Conservation (phyloP, 2,329 filamentous ascomycete genomes). For the Monilinia vaccinii-corymbosi region DNA sequence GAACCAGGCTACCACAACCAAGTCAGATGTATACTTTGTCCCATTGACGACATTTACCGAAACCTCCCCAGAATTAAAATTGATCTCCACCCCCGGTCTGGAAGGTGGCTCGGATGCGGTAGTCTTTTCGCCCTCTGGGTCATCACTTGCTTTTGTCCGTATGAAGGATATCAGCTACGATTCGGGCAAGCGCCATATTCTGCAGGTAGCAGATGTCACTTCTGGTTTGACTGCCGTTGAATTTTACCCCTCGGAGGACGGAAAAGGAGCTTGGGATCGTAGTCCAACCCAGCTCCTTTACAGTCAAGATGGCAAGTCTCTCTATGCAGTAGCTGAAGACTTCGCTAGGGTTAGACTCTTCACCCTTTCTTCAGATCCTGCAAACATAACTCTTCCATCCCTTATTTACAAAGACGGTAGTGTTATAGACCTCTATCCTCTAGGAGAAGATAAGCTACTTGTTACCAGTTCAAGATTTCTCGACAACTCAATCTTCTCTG, state of each 20-base stretch:
- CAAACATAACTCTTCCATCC: conserved; percentile 3
- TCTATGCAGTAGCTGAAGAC: conserved; percentile 65
- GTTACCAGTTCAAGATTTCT: conserved; percentile 56
- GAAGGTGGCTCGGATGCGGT: conserved; percentile 29
- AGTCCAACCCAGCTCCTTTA: conserved; percentile 36
- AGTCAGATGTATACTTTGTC: conserved; percentile 20
- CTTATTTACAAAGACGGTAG: conserved; percentile 5
- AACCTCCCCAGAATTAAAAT: conserved; percentile 8
- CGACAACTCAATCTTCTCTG: conserved; percentile 62
- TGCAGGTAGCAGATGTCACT: conserved; percentile 51
- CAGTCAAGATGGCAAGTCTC: conserved; percentile 42
- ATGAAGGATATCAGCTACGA: conserved; percentile 73
- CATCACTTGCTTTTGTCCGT: conserved; percentile 62
- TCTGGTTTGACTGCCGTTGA: conserved; percentile 47
- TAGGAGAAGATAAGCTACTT: conserved; percentile 33
- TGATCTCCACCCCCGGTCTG: conserved; percentile 17
- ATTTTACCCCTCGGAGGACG: conserved; percentile 49
- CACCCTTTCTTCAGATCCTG: background rate
- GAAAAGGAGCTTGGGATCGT: conserved; percentile 50
- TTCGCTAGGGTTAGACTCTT: conserved; percentile 50
- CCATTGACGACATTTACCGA: conserved; percentile 19
- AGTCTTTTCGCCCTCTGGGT: conserved; percentile 63
- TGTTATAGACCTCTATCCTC: conserved; percentile 30
- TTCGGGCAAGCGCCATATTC: conserved; percentile 60
- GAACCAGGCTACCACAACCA: conserved; percentile 19